These are phyloP conservation scores for Serendipita sp. DNA, from an alignment of 768 basidiomycete genomes.

Conservation along the genomic window DNA sequence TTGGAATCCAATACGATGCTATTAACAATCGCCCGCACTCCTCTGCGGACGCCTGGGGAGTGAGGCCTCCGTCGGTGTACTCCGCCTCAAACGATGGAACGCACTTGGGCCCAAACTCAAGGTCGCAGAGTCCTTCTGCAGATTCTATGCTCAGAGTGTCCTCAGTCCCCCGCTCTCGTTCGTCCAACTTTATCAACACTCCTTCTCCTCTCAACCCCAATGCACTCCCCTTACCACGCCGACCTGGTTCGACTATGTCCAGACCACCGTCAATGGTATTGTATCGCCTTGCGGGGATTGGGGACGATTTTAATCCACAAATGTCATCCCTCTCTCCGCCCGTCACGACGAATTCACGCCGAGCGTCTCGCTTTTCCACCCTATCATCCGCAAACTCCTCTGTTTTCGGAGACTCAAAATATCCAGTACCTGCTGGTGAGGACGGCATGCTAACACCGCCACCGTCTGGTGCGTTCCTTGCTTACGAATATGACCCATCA, in stretches of 20 bases:
- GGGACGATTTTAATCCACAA: conserved; percentile 19
- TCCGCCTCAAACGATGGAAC: neutral
- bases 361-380: conserved; percentile 30
- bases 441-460: conserved; percentile 17
- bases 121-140: neutral
- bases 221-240: conserved; percentile 3
- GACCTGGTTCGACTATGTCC: conserved; percentile 8
- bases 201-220: conserved; percentile 6
- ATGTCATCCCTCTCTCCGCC: conserved; percentile 21
- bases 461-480: conserved; percentile 29
- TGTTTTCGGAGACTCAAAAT: conserved; percentile 44
- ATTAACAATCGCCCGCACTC: neutral
- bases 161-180: neutral
- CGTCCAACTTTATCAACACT: conserved; percentile 6
- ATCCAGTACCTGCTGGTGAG: conserved; percentile 24
- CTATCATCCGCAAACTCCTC: conserved; percentile 35
- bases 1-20: neutral
- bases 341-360: conserved; percentile 13
- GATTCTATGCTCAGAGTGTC: neutral
- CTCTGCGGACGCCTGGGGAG: neutral
- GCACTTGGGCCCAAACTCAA: neutral
- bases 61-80: neutral
- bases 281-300: conserved; percentile 38
- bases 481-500: conserved; percentile 55
- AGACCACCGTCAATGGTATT: conserved; percentile 47